Percentiles rank a stretch among this genome's conserved stretches.
phyloP scores from a whole-genome alignment of 768 basidiomycete genomes.

The Kwoniella mangroviensis region DNA sequence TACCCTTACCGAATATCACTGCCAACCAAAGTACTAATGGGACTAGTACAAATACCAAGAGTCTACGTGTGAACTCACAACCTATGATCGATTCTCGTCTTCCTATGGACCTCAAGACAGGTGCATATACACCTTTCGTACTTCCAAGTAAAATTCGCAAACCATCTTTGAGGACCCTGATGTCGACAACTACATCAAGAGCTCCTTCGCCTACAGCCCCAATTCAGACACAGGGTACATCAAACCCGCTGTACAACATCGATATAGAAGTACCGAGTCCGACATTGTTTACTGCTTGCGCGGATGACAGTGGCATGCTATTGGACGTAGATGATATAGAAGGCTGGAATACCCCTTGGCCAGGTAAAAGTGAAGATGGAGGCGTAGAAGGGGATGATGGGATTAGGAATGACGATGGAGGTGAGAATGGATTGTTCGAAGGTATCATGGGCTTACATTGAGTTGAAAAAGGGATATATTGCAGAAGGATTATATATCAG shows the following conservation, averaged over 20 bases:
- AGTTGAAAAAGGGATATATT: too few species aligned
- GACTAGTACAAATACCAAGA: background rate
- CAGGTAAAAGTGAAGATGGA: too few species aligned
- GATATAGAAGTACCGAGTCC: background rate
- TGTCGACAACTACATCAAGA: constrained; percentile 22
- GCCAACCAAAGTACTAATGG: background rate
- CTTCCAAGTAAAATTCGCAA: constrained; percentile 30
- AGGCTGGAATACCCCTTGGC: background rate
- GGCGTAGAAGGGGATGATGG: too few species aligned
- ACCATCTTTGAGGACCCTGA: constrained; percentile 40
- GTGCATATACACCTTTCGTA: constrained; percentile 22
- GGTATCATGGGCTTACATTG: too few species aligned
- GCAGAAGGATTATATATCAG: too few species aligned
- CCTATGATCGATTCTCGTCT: too few species aligned
- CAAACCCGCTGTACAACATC: background rate
- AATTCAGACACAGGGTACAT: background rate
- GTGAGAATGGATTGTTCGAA: too few species aligned
- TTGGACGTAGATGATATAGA: background rate
- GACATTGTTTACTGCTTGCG: background rate
- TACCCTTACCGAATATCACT: background rate
- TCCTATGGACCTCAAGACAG: background rate
- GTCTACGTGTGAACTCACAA: background rate
- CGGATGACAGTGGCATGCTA: background rate
- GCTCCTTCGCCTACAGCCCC: background rate
- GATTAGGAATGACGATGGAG: too few species aligned